These are phyloP conservation scores for Gastrolobium bilobum DNA, from an alignment of 306 rosid genomes.

Conservation along the genomic window DNA sequence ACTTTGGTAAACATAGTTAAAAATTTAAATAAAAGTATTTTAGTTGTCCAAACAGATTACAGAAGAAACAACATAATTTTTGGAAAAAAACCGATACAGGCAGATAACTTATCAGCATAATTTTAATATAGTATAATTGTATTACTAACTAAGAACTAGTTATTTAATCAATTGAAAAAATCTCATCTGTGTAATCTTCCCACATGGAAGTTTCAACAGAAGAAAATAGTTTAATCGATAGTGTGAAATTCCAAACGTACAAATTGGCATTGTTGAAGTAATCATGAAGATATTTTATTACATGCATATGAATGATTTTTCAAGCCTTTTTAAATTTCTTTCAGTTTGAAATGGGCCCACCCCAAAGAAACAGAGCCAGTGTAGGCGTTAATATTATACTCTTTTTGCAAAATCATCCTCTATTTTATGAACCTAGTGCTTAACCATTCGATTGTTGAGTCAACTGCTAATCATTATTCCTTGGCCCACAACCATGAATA, in stretches of 20 bases:
- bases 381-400: not conserved
- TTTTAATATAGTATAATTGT: not conserved
- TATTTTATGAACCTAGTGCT: not conserved
- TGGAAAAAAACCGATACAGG: slow-evolving; percentile 24
- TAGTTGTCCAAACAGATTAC: not conserved
- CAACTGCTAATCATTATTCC: slow-evolving; percentile 35
- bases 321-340: not conserved
- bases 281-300: not conserved
- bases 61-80: not conserved
- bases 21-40: not conserved
- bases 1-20: not conserved
- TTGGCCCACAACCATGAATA: slow-evolving; percentile 8
- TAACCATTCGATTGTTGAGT: not conserved
- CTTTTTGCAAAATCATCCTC: not conserved
- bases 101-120: not conserved
- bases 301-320: not conserved
- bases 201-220: not conserved
- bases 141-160: not conserved
- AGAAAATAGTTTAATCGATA: not conserved
- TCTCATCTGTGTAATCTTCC: not conserved
- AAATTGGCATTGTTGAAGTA: not conserved
- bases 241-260: not conserved
- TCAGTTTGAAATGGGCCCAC: not conserved
- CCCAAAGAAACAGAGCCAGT: not conserved
- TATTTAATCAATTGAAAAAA: not conserved